Conservation (phyloP, 2,329 filamentous ascomycete genomes). For the Sphaerulina musiva region DNA sequence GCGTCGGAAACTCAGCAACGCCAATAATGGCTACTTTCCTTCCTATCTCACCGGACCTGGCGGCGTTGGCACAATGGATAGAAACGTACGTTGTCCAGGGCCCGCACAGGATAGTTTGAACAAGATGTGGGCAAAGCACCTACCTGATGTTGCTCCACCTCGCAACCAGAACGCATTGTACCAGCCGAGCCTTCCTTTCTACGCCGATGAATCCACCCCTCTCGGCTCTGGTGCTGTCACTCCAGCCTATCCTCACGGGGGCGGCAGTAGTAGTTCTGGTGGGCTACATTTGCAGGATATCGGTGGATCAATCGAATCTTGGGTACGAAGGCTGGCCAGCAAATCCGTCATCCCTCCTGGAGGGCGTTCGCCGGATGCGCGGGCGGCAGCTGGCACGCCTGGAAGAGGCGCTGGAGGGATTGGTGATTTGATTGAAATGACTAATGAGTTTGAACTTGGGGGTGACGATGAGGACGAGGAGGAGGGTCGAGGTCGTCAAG, state of each 20-base stretch:
- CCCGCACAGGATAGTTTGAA: slow-evolving; percentile 81
- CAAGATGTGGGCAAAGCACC: slow-evolving; percentile 72
- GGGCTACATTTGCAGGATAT: slow-evolving; percentile 65
- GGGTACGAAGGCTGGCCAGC: slow-evolving; percentile 75
- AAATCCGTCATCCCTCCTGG: slow-evolving; percentile 40
- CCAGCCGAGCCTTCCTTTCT: slow-evolving; percentile 58
- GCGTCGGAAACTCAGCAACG: slow-evolving; percentile 36
- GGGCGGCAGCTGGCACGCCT: slow-evolving; percentile 30
- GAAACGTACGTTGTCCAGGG: slow-evolving; percentile 65
- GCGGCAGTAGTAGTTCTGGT: slow-evolving; percentile 23
- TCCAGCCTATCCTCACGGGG: slow-evolving; percentile 21
- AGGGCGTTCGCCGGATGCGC: slow-evolving; percentile 12
- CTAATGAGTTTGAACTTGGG: slow-evolving; percentile 50
- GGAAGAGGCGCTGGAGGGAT: slow-evolving; percentile 40
- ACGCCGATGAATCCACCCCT: slow-evolving; percentile 29
- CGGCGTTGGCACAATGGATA: slow-evolving; percentile 75
- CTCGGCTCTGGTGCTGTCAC: slow-evolving; percentile 24
- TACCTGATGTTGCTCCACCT: slow-evolving; percentile 64
- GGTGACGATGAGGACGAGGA: slow-evolving; percentile 29
- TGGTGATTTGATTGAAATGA: slow-evolving; percentile 65
- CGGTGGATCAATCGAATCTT: slow-evolving; percentile 80
- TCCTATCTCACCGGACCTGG: slow-evolving; percentile 70
- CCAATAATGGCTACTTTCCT: slow-evolving; percentile 36
- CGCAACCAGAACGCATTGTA: slow-evolving; percentile 51
- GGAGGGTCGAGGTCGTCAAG: slow-evolving; percentile 26